These are phyloP conservation scores for Petunia secreta DNA, from an alignment of 257 asterid genomes.

Conservation along the genomic window DNA sequence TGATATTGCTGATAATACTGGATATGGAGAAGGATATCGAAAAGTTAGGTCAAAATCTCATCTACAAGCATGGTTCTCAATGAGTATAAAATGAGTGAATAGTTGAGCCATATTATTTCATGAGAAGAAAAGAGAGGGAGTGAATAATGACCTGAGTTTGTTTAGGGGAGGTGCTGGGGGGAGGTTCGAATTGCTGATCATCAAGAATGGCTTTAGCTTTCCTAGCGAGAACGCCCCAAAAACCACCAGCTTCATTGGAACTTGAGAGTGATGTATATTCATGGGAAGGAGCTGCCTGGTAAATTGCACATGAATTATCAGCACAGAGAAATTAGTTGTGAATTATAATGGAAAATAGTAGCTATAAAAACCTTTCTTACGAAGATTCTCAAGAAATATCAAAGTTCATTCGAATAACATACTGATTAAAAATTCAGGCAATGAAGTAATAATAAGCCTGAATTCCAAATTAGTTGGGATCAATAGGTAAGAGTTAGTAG, in stretches of 20 bases:
- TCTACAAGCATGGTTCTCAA: not conserved
- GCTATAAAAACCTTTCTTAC: no score
- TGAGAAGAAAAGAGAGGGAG: not conserved
- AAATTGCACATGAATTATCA: not conserved
- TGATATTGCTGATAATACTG: constrained; percentile 32
- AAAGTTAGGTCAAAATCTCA: not conserved
- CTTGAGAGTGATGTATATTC: constrained; percentile 63
- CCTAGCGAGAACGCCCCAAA: constrained; percentile 93
- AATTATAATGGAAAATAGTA: no score
- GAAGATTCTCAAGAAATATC: no score
- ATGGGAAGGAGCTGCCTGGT: constrained; percentile 57
- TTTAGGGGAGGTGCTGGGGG: constrained; percentile 21
- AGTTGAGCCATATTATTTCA: no score
- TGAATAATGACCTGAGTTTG: constrained; percentile 36
- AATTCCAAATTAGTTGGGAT: no score
- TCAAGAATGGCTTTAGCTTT: constrained; percentile 70
- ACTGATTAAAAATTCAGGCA: no score
- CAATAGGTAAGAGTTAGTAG: no score
- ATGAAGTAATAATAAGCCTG: no score
- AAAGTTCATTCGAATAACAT: no score
- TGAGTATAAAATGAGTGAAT: not conserved
- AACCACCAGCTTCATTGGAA: constrained; percentile 69
- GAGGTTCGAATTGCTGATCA: constrained; percentile 30
- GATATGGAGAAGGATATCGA: not conserved
- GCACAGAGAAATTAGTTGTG: not conserved